These are phyloP conservation scores for Termitomyces sp. DNA, from an alignment of 768 basidiomycete species.

Conservation along the genomic window DNA sequence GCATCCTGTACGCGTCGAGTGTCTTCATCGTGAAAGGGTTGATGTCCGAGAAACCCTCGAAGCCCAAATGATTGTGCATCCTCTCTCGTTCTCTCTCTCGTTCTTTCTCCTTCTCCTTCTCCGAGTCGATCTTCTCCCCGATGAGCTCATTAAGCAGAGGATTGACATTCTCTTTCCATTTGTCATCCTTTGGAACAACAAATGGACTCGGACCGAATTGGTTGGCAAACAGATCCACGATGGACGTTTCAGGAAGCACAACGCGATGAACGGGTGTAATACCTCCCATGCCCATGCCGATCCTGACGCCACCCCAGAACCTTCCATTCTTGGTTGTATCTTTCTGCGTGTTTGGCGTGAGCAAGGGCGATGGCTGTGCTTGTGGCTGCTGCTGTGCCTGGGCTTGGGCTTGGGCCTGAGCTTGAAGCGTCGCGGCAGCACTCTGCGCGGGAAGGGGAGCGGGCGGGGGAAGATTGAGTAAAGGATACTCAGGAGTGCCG, in stretches of 20 bases:
- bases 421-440: conserved; percentile 27
- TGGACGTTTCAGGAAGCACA: conserved; percentile 61
- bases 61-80: conserved; percentile 31
- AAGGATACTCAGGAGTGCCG: conserved; percentile 15
- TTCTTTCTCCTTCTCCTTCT: conserved; percentile 6
- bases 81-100: conserved; percentile 8
- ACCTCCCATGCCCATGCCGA: conserved; percentile 43
- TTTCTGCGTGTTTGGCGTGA: conserved; percentile 72
- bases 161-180: conserved; percentile 75
- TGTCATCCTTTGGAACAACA: conserved; percentile 12
- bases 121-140: neutral
- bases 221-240: conserved; percentile 7
- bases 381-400: conserved; percentile 13
- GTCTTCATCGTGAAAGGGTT: conserved; percentile 87
- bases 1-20: conserved; percentile 84
- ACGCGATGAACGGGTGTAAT: conserved; percentile 83
- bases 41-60: conserved; percentile 74
- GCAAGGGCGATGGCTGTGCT: conserved; percentile 15
- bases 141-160: conserved; percentile 49
- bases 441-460: conserved; percentile 38
- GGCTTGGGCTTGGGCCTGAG: conserved; percentile 7
- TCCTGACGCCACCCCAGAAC: conserved; percentile 77
- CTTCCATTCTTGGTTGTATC: conserved; percentile 47
- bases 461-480: conserved; percentile 44
- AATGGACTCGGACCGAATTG: conserved; percentile 13